These are phyloP conservation scores for Neurospora tetrasperma DNA, from an alignment of 495 filamentous ascomycete genomes.

Conservation along the genomic window DNA sequence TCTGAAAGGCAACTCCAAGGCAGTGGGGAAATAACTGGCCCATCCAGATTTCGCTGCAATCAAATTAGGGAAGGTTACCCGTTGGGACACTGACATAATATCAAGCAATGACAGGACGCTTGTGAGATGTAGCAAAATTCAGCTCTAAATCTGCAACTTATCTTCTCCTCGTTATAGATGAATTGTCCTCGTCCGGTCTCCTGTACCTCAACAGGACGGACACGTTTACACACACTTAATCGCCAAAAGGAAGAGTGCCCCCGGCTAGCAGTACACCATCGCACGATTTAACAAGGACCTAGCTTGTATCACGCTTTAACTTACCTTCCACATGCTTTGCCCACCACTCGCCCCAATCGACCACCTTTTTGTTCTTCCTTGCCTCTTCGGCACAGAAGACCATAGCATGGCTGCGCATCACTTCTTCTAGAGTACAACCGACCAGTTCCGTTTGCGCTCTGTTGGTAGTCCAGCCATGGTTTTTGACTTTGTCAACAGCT, in stretches of 20 bases:
- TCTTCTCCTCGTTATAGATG: not conserved
- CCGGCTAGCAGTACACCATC: not conserved
- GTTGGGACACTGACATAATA: not conserved
- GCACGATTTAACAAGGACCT: not conserved
- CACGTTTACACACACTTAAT: not conserved
- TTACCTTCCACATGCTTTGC: constrained; percentile 34
- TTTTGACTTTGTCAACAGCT: constrained; percentile 73
- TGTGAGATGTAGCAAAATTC: not conserved
- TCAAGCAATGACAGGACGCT: not conserved
- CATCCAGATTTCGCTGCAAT: not conserved
- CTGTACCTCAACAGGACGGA: not conserved
- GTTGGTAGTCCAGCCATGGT: constrained; percentile 51
- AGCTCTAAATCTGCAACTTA: not conserved
- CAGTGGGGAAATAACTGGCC: not conserved
- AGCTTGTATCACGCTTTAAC: constrained; percentile 4
- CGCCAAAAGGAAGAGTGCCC: not conserved
- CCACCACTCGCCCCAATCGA: constrained; percentile 81
- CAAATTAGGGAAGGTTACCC: not conserved
- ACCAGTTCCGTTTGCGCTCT: constrained; percentile 67
- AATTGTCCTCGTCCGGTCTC: not conserved
- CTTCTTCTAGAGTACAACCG: constrained; percentile 75
- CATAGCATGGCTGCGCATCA: constrained; percentile 78
- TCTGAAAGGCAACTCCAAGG: not conserved
- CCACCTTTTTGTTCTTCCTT: constrained; percentile 51
- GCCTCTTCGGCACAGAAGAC: constrained; percentile 94